Conservation (phyloP, 176 grass and related monocot genomes). For the Hordeum marinum region DNA sequence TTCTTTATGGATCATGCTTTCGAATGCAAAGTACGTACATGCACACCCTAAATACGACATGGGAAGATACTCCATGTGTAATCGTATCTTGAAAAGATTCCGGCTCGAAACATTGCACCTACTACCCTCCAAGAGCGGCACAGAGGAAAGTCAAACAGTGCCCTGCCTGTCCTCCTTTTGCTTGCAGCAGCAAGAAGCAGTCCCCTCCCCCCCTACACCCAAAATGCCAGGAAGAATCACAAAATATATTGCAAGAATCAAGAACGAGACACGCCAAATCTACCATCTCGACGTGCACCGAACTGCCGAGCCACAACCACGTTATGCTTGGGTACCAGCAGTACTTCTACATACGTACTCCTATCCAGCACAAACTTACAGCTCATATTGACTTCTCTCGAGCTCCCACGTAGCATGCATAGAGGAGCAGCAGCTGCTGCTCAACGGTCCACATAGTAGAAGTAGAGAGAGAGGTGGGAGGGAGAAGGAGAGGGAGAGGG, state of each 20-base stretch:
- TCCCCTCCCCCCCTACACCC: conserved; percentile 5
- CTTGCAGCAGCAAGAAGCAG: not conserved
- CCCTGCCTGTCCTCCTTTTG: not conserved
- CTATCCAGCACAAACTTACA: not conserved
- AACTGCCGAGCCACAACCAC: conserved; percentile 33
- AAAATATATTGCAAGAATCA: conserved; percentile 9
- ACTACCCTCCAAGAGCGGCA: not conserved
- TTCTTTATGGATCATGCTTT: not conserved
- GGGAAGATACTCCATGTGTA: not conserved
- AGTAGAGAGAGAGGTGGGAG: not conserved
- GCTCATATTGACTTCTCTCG: conserved; percentile 21
- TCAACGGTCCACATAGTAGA: conserved; percentile 16
- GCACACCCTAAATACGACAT: not conserved
- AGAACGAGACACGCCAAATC: not conserved
- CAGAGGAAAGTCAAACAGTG: conserved; percentile 32
- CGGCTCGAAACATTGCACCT: conserved; percentile 5
- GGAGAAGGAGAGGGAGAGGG: not conserved
- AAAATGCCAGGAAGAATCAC: conserved; percentile 15
- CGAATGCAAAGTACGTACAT: not conserved
- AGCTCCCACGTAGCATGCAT: conserved; percentile 21
- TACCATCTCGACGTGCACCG: conserved; percentile 26
- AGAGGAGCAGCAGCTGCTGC: conserved; percentile 26
- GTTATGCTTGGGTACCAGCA: not conserved
- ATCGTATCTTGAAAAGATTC: conserved; percentile 20
- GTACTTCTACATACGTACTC: not conserved